Percentiles rank a stretch among this genome's conserved stretches.
These are phyloP conservation scores for Pseudopyricularia javanii DNA, from an alignment of 2,329 filamentous ascomycete species.

Conservation along the genomic window DNA sequence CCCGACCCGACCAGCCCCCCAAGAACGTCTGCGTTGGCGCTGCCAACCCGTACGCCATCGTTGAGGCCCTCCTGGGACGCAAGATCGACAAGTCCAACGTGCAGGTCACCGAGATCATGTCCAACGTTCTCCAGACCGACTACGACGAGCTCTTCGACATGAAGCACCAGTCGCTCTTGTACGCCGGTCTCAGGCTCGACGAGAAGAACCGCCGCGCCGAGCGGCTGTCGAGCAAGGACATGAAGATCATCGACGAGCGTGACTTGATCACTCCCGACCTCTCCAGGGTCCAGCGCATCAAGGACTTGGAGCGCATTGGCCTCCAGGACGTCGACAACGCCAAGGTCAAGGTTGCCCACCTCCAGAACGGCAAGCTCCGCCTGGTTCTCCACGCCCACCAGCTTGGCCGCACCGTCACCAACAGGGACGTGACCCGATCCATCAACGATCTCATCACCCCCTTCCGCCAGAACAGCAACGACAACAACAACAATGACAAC, in stretches of 20 bases:
- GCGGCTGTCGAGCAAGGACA: slow-evolving; percentile 22
- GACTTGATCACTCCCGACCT: slow-evolving; percentile 29
- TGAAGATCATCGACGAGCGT: slow-evolving; percentile 26
- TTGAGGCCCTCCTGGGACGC: slow-evolving; percentile 28
- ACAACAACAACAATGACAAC: not conserved
- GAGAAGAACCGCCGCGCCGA: slow-evolving; percentile 23
- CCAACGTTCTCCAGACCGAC: slow-evolving; percentile 30
- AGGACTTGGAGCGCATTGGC: slow-evolving; percentile 26
- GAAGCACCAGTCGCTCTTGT: slow-evolving; percentile 28
- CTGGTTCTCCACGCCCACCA: slow-evolving; percentile 22
- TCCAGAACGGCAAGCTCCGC: slow-evolving; percentile 31
- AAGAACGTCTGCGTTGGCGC: slow-evolving; percentile 24
- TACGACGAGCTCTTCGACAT: slow-evolving; percentile 34
- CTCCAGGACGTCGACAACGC: slow-evolving; percentile 21
- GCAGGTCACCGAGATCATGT: slow-evolving; percentile 18
- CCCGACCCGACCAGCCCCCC: slow-evolving; percentile 20
- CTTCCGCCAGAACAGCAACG: slow-evolving; percentile 14
- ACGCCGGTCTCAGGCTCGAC: slow-evolving; percentile 27
- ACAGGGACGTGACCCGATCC: slow-evolving; percentile 23
- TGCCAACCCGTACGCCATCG: slow-evolving; percentile 31
- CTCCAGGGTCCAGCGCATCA: slow-evolving; percentile 21
- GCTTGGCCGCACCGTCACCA: slow-evolving; percentile 23
- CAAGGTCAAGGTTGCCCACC: slow-evolving; percentile 24
- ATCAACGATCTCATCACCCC: slow-evolving; percentile 27
- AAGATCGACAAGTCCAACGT: slow-evolving; percentile 23